Evolutionary conservation across 371 early-diverging fungal species (phyloP).

Genomic region (Mortierella sp.): DNA sequence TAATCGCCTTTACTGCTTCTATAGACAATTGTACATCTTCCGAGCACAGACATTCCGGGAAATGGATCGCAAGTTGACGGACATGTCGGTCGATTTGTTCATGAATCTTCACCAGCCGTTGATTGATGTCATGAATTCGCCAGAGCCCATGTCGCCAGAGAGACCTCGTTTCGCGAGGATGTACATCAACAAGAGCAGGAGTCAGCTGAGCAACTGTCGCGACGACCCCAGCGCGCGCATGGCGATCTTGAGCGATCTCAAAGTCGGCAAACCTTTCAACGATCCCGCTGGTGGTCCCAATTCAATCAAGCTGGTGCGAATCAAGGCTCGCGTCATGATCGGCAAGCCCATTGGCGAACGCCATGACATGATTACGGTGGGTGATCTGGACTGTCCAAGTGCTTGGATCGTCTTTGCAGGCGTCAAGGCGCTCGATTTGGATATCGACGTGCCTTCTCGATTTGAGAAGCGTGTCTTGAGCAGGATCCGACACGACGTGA

Average conservation of each 20-base stretch:
- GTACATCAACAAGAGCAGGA: conserved; percentile 31
- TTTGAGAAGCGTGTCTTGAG: conserved; percentile 18
- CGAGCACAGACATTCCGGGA: conserved; percentile 17
- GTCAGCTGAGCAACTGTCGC: conserved; percentile 18
- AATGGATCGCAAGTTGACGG: conserved; percentile 16
- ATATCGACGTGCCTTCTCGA: not conserved
- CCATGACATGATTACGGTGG: conserved; percentile 51
- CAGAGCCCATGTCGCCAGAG: not conserved
- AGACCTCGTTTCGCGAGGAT: conserved; percentile 31
- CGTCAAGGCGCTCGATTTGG: conserved; percentile 17
- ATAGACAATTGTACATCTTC: conserved; percentile 27
- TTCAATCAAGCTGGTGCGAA: not conserved
- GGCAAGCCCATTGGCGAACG: conserved; percentile 58
- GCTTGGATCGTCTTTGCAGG: conserved; percentile 46
- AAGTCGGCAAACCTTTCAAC: not conserved
- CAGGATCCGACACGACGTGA: conserved; percentile 22
- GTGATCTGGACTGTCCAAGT: conserved; percentile 53
- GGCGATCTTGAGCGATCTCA: conserved; percentile 19
- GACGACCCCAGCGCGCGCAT: conserved; percentile 30
- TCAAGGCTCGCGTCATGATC: conserved; percentile 10
- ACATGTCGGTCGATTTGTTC: conserved; percentile 17
- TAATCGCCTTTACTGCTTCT: too few species aligned
- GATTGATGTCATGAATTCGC: not conserved
- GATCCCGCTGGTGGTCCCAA: not conserved
- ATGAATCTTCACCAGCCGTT: conserved; percentile 14